Evolutionary conservation across 2,329 filamentous ascomycete genomes (phyloP).

Genomic region (Penicillium sp.): DNA sequence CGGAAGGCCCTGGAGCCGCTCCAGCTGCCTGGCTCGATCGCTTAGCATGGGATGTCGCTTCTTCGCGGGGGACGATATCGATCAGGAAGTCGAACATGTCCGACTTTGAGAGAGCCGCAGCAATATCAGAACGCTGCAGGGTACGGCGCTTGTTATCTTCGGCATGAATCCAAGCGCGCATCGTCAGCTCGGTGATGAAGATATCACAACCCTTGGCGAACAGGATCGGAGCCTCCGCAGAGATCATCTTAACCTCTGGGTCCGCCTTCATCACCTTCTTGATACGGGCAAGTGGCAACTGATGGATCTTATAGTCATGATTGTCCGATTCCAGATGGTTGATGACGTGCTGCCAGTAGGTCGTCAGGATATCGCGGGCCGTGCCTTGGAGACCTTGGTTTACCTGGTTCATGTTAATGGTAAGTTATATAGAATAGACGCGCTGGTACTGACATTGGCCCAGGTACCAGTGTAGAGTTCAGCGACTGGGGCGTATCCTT

Average conservation of each 20-base stretch:
- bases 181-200: conserved; percentile 97
- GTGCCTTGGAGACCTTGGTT: conserved; percentile 90
- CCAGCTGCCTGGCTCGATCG: conserved; percentile 55
- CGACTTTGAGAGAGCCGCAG: conserved; percentile 89
- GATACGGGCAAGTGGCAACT: conserved; percentile 93
- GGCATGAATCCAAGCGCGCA: conserved; percentile 99
- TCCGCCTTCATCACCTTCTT: conserved; percentile 99
- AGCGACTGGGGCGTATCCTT: conserved; percentile 81
- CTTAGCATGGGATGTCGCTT: conserved; percentile 83
- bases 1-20: conserved; percentile 51
- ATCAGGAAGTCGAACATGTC: conserved; percentile 99
- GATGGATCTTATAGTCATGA: conserved; percentile 98
- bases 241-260: conserved; percentile 99
- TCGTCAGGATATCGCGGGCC: conserved; percentile 96
- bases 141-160: conserved; percentile 98
- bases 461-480: conserved; percentile 92
- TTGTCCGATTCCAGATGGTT: conserved; percentile 90
- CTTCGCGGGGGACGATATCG: conserved; percentile 95
- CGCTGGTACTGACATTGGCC: conserved; percentile 71
- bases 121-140: conserved; percentile 92
- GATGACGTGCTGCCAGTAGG: conserved; percentile 99
- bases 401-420: conserved; percentile 57
- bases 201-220: conserved; percentile 99
- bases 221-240: conserved; percentile 92
- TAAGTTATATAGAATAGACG: neutral